Evolutionary conservation across 192 early-diverging fungal genomes (phyloP).

Genomic region (Backusella sp.): DNA sequence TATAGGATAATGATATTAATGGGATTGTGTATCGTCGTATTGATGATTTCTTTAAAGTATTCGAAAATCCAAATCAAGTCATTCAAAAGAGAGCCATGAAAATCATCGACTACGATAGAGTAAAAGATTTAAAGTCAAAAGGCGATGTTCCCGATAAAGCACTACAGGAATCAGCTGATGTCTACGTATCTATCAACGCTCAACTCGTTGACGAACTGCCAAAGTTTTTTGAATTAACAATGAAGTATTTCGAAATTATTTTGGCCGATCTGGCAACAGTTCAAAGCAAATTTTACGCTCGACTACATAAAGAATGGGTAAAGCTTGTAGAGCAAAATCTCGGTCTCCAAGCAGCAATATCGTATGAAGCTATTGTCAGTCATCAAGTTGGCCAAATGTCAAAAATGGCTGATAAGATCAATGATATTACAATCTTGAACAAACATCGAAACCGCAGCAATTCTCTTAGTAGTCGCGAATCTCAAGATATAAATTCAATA

Average conservation of each 20-base stretch:
- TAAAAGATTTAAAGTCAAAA: slow-evolving; percentile 53
- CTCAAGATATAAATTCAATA: not conserved
- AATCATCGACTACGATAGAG: slow-evolving; percentile 74
- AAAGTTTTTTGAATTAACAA: slow-evolving; percentile 55
- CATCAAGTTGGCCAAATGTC: not conserved
- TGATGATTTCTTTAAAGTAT: slow-evolving; percentile 47
- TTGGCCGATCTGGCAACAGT: slow-evolving; percentile 53
- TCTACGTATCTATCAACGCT: slow-evolving; percentile 65
- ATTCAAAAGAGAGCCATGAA: slow-evolving; percentile 77
- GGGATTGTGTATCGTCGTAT: slow-evolving; percentile 25
- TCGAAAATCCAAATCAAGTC: slow-evolving; percentile 63
- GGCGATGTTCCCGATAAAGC: slow-evolving; percentile 68
- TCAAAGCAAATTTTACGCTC: slow-evolving; percentile 54
- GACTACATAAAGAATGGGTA: slow-evolving; percentile 33
- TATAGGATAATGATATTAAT: slow-evolving; percentile 19
- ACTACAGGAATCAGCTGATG: slow-evolving; percentile 66
- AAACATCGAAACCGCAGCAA: not conserved
- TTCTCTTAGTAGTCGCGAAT: slow-evolving; percentile 1
- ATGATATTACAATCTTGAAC: slow-evolving; percentile 14
- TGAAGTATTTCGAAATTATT: slow-evolving; percentile 62
- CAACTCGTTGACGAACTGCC: slow-evolving; percentile 77
- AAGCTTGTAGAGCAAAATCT: slow-evolving; percentile 13
- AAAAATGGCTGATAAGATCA: not conserved
- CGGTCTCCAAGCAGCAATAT: not conserved
- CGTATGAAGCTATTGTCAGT: slow-evolving; percentile 7